Base-by-base conservation (phyloP, 768 basidiomycete genomes). In the Serendipita sp. region DNA sequence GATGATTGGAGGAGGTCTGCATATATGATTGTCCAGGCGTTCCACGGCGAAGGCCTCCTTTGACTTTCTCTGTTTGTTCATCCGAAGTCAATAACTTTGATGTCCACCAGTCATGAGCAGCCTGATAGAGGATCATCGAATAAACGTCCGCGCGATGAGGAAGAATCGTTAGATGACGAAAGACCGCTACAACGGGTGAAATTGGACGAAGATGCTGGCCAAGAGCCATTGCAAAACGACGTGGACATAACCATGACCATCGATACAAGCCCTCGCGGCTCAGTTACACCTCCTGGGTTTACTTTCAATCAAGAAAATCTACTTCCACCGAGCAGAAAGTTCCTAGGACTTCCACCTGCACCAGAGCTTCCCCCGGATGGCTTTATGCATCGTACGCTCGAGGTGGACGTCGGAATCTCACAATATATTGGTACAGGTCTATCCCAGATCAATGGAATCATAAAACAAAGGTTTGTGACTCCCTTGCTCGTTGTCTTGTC, bases 331-430 rank as follows among this genome's bases (percentile, higher is more conserved):
- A 91, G 88, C 68, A 53, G 64, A 15, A 55, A 40, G 15, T 62
- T 71, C 16, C 44, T 71, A 13, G 58, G 40, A 3, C 15, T 33
- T 60, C 44, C 62, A 31, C 62, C 40, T 23, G n/a, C 52, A 11
- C 74, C 76, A 33, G 76, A 45, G 16, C 18, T 23, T 2, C 50
- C 50, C 15, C 63, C 80, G 36, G 78, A 79, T 64, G 79, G 79
- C 31, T 73, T 79, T 3, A 76, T 84, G 66, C 81, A 82, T 66
- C 83, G 84, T 63, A 71, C 83, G 34, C 72, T 76, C 67, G 92
- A 96, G 72, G 77, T 79, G 3, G 85, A 95, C 71, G 93, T 96
- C 36, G 93, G 93, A 1, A 94, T 97, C 45, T 87, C 88, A 3
- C 86, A 91, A 71, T 95, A 93, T 72, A 81, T 93, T 67, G 81